Evolutionary conservation across 495 filamentous ascomycete species (phyloP).

Genomic region (Tuber umbilicatum): DNA sequence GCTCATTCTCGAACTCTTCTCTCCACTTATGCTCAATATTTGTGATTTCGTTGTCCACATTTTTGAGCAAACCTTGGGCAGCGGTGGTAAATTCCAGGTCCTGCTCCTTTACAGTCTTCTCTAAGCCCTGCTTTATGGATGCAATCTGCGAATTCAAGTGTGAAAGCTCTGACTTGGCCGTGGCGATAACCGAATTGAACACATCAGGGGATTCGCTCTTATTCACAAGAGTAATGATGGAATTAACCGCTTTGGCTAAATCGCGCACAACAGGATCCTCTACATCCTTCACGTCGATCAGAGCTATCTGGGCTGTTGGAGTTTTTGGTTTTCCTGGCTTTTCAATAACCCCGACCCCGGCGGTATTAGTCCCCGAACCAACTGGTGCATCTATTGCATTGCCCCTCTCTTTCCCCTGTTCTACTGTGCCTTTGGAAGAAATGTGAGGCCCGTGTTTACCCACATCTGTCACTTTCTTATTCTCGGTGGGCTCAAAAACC

Average conservation of each 20-base stretch:
- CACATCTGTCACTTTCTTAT: constrained; percentile 39
- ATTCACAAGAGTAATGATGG: constrained; percentile 87
- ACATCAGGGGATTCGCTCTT: constrained; percentile 65
- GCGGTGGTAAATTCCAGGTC: constrained; percentile 68
- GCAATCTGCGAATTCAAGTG: constrained; percentile 68
- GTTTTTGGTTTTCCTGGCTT: constrained; percentile 42
- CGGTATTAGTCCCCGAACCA: constrained; percentile 29
- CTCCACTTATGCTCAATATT: constrained; percentile 71
- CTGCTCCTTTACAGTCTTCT: constrained; percentile 63
- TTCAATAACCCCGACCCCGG: constrained; percentile 43
- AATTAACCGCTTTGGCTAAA: constrained; percentile 89
- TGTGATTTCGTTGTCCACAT: constrained; percentile 63
- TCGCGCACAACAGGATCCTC: constrained; percentile 85
- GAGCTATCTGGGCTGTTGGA: constrained; percentile 51
- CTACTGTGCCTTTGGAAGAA: constrained; percentile 17
- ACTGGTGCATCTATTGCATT: constrained; percentile 34
- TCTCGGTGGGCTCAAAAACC: constrained; percentile 53
- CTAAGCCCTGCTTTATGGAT: constrained; percentile 58
- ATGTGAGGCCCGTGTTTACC: constrained; percentile 37
- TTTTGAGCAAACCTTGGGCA: constrained; percentile 66
- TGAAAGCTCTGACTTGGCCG: constrained; percentile 76
- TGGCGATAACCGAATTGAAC: constrained; percentile 65
- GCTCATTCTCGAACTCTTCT: constrained; percentile 83
- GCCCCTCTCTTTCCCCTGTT: constrained; percentile 37
- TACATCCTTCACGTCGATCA: constrained; percentile 62